Base-by-base conservation (phyloP, 176 grass and related monocot species). In the Guadua angustifolia region DNA sequence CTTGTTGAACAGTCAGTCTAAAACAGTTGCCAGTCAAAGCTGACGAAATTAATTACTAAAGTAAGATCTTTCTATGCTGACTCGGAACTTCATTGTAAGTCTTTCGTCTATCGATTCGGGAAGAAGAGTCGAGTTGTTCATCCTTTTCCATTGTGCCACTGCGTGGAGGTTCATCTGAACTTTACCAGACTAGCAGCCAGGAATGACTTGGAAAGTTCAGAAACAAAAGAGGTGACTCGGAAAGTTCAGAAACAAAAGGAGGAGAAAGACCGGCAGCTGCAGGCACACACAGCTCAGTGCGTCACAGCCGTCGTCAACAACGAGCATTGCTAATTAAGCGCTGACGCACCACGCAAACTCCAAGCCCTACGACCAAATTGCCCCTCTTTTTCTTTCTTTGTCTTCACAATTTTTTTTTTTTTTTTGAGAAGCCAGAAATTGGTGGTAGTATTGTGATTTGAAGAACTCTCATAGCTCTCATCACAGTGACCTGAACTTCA, bases 201-300 rank as follows among this genome's bases (percentile, higher is more conserved):
- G 67, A 86, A 64, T 72, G 76, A 80, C 84, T 73, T 52, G 67
- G 44, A 65, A 86, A 73, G 67, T n/a, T 86, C 9, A 52, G 14
- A 65, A 32, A 75, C n/a, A 22, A 29, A 46, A 19, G 44, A 29
- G 19, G 5, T 36, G 73, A 77, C 83, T 69, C 15, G 38, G 51
- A 70, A 78, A 84, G 62, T 22, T 71, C 68, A 36, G 35, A 36
- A 36, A 36, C 68, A 0, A 46, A 17, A 29, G 43, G n/a, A 29
- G 45, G 6, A 72, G 47, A 52, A n/a, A 8, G 70, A 29, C 25
- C 46, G 47, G 49, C 38, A 5, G 33, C 73, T 9, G 19, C 74
- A 56, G 5, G n/a, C 42, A 3, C 36, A 22, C 39, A 4, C 39
- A 0, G 7, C 39, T 26, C 8, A 6, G 33, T 75, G 49, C 63